Conservation (phyloP, 345 rosid genomes). For the Salix purpurea region DNA sequence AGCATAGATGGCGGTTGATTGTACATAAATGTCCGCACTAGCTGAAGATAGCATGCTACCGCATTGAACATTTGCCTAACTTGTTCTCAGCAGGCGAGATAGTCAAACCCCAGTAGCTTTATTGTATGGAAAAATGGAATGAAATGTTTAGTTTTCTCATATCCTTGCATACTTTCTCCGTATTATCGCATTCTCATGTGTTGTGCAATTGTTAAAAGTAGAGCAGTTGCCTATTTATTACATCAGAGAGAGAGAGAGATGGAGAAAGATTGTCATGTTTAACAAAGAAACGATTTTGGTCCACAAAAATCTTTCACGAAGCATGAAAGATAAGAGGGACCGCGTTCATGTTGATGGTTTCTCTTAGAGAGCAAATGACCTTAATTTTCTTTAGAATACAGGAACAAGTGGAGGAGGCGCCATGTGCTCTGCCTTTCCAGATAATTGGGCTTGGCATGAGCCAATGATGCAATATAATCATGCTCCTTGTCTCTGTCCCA, state of each 20-base stretch:
- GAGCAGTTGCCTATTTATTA: neutral
- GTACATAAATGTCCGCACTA: slow-evolving; percentile 22
- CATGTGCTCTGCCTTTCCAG: slow-evolving; percentile 19
- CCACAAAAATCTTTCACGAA: neutral
- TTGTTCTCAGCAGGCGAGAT: neutral
- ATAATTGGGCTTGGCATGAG: slow-evolving; percentile 22
- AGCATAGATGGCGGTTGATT: slow-evolving; percentile 10
- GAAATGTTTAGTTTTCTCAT: neutral
- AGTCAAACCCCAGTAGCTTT: neutral
- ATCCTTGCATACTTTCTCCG: neutral
- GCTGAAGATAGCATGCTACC: slow-evolving; percentile 46
- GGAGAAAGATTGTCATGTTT: neutral
- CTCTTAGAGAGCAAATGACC: neutral
- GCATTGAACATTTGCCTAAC: slow-evolving; percentile 4
- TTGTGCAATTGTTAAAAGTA: neutral
- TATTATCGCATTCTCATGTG: neutral
- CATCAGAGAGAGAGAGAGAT: neutral
- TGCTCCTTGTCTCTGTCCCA: slow-evolving; percentile 30
- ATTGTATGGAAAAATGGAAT: slow-evolving; percentile 10
- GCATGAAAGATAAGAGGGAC: neutral
- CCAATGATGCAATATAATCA: slow-evolving; percentile 31
- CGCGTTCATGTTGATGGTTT: slow-evolving; percentile 1
- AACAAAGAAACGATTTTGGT: neutral
- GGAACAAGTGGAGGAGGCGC: slow-evolving; percentile 6
- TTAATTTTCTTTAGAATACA: neutral